Evolutionary conservation across 257 asterid species (phyloP).

Genomic region (Primulina huaijiensis): DNA sequence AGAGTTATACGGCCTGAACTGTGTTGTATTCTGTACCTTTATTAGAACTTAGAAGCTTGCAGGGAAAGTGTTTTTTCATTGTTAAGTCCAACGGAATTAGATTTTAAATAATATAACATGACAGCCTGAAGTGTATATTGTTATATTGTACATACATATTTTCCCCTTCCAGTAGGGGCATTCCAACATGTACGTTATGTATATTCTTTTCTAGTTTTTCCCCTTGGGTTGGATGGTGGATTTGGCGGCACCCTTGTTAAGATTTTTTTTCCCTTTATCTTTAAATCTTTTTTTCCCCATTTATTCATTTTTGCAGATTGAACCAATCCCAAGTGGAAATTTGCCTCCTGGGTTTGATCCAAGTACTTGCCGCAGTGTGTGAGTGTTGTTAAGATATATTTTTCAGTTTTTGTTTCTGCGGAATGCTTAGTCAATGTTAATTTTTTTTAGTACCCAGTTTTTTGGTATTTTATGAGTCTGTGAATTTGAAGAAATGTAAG

Average conservation of each 20-base stretch:
- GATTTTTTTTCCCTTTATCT: conserved; percentile 26
- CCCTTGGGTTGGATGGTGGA: conserved; percentile 28
- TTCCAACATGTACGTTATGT: neutral
- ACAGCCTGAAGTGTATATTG: no score
- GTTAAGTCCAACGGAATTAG: no score
- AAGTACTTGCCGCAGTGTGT: conserved; percentile 97
- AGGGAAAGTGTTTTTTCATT: no score
- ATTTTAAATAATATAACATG: no score
- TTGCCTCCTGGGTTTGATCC: conserved; percentile 99
- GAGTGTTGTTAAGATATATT: conserved; percentile 50
- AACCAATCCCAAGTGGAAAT: conserved; percentile 97
- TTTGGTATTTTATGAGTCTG: neutral
- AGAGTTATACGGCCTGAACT: no score
- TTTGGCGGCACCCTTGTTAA: conserved; percentile 23
- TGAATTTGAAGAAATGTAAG: neutral
- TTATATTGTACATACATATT: no score
- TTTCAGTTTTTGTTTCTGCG: conserved; percentile 14
- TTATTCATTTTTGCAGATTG: conserved; percentile 65
- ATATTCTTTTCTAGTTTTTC: conserved; percentile 1
- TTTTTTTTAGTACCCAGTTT: conserved; percentile 2
- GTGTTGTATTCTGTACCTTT: no score
- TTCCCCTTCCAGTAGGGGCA: neutral
- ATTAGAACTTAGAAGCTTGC: no score
- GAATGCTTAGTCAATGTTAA: conserved; percentile 18
- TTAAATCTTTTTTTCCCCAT: conserved; percentile 23